Evolutionary conservation across 2,329 filamentous ascomycete genomes (phyloP), one percentile per base, ranked within the genome.

Genomic region (Blastomyces parvus): DNA sequence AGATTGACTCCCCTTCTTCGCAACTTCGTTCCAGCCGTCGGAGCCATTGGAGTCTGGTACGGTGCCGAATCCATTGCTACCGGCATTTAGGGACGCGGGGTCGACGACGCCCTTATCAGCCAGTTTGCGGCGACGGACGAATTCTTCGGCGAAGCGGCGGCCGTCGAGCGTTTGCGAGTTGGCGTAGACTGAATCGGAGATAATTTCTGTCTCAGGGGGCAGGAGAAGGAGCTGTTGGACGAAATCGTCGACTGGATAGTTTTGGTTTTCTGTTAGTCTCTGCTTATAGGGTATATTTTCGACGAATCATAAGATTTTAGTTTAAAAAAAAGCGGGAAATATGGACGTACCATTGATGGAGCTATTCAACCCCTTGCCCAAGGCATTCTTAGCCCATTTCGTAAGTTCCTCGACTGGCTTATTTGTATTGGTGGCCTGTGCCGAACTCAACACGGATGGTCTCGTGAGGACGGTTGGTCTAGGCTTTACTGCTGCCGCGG

Each of bases 21-120:
- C 94, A 61, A 99, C 94, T 78, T 97, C 94, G 69, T 84, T 96
- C 94, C 94, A 99, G 25, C 93, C 93, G 62, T 89, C 87, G 33
- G 81, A 79, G 33, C 77, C 80, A 68, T 79, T 77, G 30, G 71
- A 76, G 59, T 80, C 79, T 5, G 71, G 76, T 67, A 74, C 79
- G 65, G 70, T 75, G 63, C 70, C 72, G 59, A 71, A 72, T 70
- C 75, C 61, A 71, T 82, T 72, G 66, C 71, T 78, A 42, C 80
- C 82, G 2, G 85, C 83, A 62, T 78, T 83, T 44, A 79, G 78
- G 59, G 78, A 82, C 58, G 83, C 81, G 19, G 85, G 82, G 62
- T 89, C 88, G 22, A 96, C 82, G 50, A 97, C 84, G 48, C 94
- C 94, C 79, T 92, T 94, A 69, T 97, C 93, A 0, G 94, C 93